Conservation (phyloP, 257 asterid genomes). For the Paulownia fortunei region DNA sequence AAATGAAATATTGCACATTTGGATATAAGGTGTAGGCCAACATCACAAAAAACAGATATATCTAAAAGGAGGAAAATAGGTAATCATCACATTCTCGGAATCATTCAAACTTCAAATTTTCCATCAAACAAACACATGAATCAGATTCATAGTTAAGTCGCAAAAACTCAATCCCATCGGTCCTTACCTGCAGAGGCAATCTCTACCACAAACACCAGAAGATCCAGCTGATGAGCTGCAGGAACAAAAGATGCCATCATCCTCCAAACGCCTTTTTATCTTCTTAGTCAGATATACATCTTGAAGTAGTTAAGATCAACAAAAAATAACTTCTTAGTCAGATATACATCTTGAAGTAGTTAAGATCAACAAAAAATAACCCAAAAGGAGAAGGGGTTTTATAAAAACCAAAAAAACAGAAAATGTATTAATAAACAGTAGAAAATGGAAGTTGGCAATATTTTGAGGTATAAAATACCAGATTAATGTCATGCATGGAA, state of each 20-base stretch:
- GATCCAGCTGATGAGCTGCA: slow-evolving; percentile 76
- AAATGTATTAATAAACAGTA: not conserved
- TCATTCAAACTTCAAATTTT: slow-evolving; percentile 10
- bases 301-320: slow-evolving; percentile 54
- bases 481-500: slow-evolving; percentile 7
- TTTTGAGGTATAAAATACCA: not conserved
- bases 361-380: slow-evolving; percentile 43
- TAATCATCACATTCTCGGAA: not conserved
- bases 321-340: slow-evolving; percentile 52
- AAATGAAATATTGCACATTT: not conserved
- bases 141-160: slow-evolving; percentile 17
- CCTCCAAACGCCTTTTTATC: slow-evolving; percentile 78
- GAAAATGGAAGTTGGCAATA: not conserved
- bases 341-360: slow-evolving; percentile 71
- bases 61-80: slow-evolving; percentile 1
- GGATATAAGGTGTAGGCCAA: not conserved
- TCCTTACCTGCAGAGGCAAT: slow-evolving; percentile 92
- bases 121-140: not conserved
- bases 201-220: slow-evolving; percentile 76
- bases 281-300: slow-evolving; percentile 86
- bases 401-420: slow-evolving; percentile 1
- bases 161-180: slow-evolving; percentile 24
- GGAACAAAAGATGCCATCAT: slow-evolving; percentile 90
- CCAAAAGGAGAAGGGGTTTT: not conserved
- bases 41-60: not conserved